A percentile compares a stretch with the other conserved stretches of the same genome.
phyloP scores from a whole-genome alignment of 1,284 basidiomycete species.

The Boletus mariae region DNA sequence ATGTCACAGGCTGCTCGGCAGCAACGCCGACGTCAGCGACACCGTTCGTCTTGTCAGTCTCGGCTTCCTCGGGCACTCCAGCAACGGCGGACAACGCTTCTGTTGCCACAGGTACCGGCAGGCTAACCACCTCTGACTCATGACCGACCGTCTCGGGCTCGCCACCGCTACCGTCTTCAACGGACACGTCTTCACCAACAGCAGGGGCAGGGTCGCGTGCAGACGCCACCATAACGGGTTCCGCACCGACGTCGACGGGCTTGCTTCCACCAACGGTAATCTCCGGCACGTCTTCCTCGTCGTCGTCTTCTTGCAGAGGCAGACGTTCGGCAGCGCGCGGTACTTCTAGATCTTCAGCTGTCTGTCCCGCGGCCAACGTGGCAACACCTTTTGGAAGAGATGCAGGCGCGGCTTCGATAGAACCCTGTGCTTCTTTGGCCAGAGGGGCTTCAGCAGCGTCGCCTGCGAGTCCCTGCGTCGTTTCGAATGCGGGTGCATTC shows the following conservation, averaged over 20 bases:
- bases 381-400: neutral
- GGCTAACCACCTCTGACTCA: neutral
- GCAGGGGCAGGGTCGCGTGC: neutral
- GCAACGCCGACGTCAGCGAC: neutral
- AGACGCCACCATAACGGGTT: neutral
- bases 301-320: neutral
- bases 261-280: neutral
- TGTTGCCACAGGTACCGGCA: neutral
- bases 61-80: neutral
- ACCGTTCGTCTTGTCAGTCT: neutral
- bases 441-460: neutral
- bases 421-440: neutral
- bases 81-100: neutral
- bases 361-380: neutral
- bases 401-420: neutral
- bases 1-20: neutral
- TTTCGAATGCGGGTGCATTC: neutral
- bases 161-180: neutral
- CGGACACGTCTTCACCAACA: neutral
- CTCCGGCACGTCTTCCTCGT: neutral
- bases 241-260: neutral
- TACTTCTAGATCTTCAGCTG: constrained; percentile 1
- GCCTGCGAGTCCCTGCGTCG: neutral
- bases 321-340: neutral
- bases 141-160: neutral